phyloP scores from a whole-genome alignment of 495 filamentous ascomycete genomes.

The Pseudevernia furfuracea region DNA sequence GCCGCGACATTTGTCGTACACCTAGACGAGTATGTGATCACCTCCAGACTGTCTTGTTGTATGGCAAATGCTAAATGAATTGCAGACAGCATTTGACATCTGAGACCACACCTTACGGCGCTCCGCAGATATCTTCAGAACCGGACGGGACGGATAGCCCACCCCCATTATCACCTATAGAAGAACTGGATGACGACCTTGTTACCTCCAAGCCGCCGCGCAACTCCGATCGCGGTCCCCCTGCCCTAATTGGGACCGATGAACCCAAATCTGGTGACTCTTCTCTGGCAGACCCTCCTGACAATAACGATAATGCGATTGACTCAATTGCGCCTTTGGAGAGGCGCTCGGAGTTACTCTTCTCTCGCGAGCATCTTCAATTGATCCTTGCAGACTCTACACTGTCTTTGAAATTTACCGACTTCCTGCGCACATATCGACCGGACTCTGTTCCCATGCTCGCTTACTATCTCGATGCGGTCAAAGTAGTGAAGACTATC shows the following conservation, averaged over 20 bases:
- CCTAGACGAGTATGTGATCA: slow-evolving; percentile 11
- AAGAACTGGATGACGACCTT: slow-evolving; percentile 20
- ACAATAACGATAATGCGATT: slow-evolving; percentile 5
- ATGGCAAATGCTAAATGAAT: slow-evolving; percentile 2
- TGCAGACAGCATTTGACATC: slow-evolving; percentile 5
- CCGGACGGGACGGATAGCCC: slow-evolving; percentile 10
- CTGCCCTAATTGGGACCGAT: background rate
- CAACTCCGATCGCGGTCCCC: slow-evolving; percentile 1
- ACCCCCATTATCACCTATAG: slow-evolving; percentile 21
- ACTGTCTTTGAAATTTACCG: slow-evolving; percentile 55
- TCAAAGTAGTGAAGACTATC: slow-evolving; percentile 64
- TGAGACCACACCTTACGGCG: background rate
- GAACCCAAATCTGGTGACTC: background rate
- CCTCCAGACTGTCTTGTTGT: background rate
- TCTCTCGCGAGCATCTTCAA: slow-evolving; percentile 56
- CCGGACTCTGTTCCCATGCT: slow-evolving; percentile 62
- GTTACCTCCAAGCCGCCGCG: background rate
- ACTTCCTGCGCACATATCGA: slow-evolving; percentile 63
- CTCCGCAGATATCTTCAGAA: background rate
- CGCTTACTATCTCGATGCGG: slow-evolving; percentile 54
- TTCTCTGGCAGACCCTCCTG: background rate
- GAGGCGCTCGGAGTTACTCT: slow-evolving; percentile 53
- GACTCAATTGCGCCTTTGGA: slow-evolving; percentile 40
- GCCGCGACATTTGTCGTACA: slow-evolving; percentile 11
- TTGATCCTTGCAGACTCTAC: slow-evolving; percentile 54